phyloP scores from a whole-genome alignment of 228 moss, liverwort and hornwort genomes.

The Sphagnum fallax region DNA sequence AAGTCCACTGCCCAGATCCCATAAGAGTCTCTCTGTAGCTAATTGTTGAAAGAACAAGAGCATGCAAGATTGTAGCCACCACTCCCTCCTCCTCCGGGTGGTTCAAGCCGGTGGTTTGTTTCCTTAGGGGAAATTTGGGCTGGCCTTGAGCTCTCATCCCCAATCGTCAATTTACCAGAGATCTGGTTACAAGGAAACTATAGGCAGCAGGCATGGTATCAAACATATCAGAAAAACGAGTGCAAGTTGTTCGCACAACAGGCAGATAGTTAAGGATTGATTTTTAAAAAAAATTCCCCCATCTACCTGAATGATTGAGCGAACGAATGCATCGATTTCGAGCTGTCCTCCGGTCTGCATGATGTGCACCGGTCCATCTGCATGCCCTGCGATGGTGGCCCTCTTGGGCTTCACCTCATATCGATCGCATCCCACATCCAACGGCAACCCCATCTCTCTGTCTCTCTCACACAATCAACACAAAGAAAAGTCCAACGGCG shows the following conservation, averaged over 20 bases:
- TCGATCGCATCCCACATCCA: conserved; percentile 1
- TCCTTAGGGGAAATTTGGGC: background rate
- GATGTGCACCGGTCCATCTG: conserved; percentile 1
- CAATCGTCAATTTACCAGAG: background rate
- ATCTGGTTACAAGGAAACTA: background rate
- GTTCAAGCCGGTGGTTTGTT: background rate
- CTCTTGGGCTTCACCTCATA: background rate
- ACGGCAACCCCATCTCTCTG: conserved; percentile 6
- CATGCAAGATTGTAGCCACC: no score
- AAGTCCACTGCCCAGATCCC: no score
- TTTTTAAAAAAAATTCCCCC: background rate
- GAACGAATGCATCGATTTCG: conserved; percentile 5
- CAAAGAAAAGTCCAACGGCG: no score
- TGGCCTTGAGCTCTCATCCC: background rate
- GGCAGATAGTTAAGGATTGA: background rate
- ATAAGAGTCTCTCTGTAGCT: no score
- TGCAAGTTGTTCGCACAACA: background rate
- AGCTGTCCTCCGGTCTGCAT: conserved; percentile 1
- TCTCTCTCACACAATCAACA: no score
- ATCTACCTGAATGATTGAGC: conserved; percentile 1
- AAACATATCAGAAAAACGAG: background rate
- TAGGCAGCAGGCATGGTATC: background rate
- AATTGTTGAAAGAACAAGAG: no score
- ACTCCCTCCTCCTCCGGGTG: no score
- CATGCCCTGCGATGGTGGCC: background rate